Evolutionary conservation across 192 early-diverging fungal genomes (phyloP), one percentile per base, ranked within the genome.

Genomic region (Gryganskiella cystojenkinii): DNA sequence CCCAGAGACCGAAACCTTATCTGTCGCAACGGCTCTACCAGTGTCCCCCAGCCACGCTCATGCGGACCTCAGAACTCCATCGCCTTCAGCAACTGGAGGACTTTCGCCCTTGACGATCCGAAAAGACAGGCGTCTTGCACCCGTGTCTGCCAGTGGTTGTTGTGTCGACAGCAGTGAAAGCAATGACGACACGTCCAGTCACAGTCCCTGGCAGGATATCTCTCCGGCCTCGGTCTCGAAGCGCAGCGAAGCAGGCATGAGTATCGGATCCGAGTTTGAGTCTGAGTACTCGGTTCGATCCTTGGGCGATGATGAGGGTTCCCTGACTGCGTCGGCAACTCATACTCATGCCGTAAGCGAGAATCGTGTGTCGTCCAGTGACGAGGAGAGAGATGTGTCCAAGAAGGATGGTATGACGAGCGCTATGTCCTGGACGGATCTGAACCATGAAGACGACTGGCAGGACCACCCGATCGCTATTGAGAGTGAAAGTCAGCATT

Each of bases 201-300:
- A 62, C 1, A 75, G 71, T n/a, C 67, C 74, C 1, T 78, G 74
- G 74, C 74, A 78, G 25, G 74, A 78, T 31, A 44, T 78, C 7
- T 78, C 74, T 7, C 74, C 74, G 4, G 55, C 47, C 0, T 78
- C 74, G 7, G 66, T 54, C 10, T 78, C 74, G 14, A 78, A 78
- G 61, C 61, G 66, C 3, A 78, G 74, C 49, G 74, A 78, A 33
- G 61, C 61, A n/a, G 66, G 60, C 2, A 61, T 74, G 57, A 74
- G 71, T 17, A 24, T 78, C 50, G 61, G 56, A 28, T 78, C 74
- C 15, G 74, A 69, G 35, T 45, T 78, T 15, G 74, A 78, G 11
- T 78, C 74, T 0, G 74, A 69, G 25, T 78, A 64, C 43, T 78
- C 74, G 1, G 30, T 58, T 13, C 60, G 61, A n/a, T 78, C 74